Conservation (phyloP, 495 filamentous ascomycete genomes). For the Hypoxylon lenormandii region DNA sequence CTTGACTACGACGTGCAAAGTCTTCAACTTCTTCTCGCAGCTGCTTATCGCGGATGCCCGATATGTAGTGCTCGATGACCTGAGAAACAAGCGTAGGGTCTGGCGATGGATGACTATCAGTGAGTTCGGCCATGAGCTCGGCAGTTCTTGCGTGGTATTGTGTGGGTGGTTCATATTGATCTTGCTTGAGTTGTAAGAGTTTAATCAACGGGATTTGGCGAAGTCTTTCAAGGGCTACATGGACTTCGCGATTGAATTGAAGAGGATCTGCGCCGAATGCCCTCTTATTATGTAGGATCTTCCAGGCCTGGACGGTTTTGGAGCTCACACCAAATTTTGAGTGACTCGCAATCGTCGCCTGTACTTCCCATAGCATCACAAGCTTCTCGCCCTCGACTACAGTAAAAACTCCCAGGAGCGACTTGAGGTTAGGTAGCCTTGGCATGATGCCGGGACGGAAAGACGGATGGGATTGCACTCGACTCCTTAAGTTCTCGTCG, state of each 20-base stretch:
- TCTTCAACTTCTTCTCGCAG: constrained; percentile 54
- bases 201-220: constrained; percentile 62
- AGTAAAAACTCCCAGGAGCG: constrained; percentile 60
- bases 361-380: constrained; percentile 58
- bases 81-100: constrained; percentile 38
- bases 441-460: constrained; percentile 48
- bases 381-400: constrained; percentile 65
- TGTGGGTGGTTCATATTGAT: constrained; percentile 58
- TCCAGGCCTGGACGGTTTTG: constrained; percentile 57
- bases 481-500: constrained; percentile 53
- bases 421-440: constrained; percentile 49
- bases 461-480: constrained; percentile 56
- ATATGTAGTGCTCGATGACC: constrained; percentile 57
- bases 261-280: constrained; percentile 55
- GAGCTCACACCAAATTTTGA: constrained; percentile 52
- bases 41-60: constrained; percentile 55
- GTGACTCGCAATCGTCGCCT: constrained; percentile 51
- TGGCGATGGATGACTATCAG: constrained; percentile 26
- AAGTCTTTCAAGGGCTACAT: constrained; percentile 55
- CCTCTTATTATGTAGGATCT: constrained; percentile 50
- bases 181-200: constrained; percentile 60
- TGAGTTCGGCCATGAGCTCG: constrained; percentile 54
- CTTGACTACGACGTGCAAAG: constrained; percentile 44
- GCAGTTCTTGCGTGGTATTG: constrained; percentile 58
- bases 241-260: constrained; percentile 62